These are phyloP conservation scores for Gnomoniopsis smithogilvyi DNA, from an alignment of 2,329 filamentous ascomycete genomes.

Conservation along the genomic window DNA sequence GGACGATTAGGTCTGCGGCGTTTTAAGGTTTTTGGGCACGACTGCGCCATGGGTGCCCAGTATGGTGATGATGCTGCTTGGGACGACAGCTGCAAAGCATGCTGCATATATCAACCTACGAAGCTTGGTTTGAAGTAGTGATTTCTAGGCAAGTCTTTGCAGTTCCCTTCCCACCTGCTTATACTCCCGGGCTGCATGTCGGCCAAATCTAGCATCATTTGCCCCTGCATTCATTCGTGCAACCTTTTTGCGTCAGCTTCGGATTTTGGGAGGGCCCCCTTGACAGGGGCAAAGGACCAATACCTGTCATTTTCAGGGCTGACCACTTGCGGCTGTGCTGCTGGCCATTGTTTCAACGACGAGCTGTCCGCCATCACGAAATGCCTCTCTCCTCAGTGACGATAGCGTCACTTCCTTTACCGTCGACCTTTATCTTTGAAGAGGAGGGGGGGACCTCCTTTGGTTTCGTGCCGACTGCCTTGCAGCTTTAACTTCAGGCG, in stretches of 20 bases:
- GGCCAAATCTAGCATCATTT: not conserved
- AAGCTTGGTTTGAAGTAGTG: too few species aligned
- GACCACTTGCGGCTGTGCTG: not conserved
- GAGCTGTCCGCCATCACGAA: not conserved
- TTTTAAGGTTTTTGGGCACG: not conserved
- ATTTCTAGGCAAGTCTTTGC: not conserved
- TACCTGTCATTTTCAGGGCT: not conserved
- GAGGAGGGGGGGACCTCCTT: too few species aligned
- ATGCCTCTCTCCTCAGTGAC: too few species aligned
- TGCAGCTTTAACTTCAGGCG: not conserved
- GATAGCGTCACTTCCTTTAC: too few species aligned
- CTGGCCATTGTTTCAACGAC: not conserved
- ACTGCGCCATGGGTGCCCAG: not conserved
- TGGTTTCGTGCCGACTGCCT: not conserved
- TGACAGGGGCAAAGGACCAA: not conserved
- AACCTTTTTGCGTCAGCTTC: not conserved
- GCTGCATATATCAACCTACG: not conserved
- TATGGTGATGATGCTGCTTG: not conserved
- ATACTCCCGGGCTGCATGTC: not conserved
- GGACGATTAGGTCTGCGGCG: not conserved
- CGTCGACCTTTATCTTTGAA: too few species aligned
- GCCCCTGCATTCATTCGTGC: not conserved
- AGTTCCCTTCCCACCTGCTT: not conserved
- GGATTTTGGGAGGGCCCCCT: not conserved
- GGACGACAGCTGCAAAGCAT: not conserved